Percentiles rank a stretch among this genome's conserved stretches.
phyloP scores from a whole-genome alignment of 495 filamentous ascomycete species.

The Aspergillus biplanus region DNA sequence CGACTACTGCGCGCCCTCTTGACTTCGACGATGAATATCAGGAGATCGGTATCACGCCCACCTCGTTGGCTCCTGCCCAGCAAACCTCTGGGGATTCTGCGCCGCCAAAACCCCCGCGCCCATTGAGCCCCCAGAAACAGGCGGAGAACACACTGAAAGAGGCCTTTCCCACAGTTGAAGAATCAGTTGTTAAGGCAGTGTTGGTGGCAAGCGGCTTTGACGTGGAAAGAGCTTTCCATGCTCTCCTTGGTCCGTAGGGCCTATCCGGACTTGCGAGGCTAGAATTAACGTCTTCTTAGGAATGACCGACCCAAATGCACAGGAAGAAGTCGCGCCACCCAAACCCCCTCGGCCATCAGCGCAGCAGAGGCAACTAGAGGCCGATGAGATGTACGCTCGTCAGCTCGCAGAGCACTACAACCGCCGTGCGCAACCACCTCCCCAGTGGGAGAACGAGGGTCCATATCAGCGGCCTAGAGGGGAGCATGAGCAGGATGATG shows the following conservation, averaged over 20 bases:
- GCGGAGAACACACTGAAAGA: conserved; percentile 89
- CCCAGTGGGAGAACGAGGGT: conserved; percentile 50
- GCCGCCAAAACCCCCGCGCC: conserved; percentile 88
- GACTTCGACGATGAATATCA: conserved; percentile 88
- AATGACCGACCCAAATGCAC: conserved; percentile 91
- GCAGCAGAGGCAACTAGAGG: conserved; percentile 77
- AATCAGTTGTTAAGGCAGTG: conserved; percentile 83
- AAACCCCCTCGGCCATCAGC: conserved; percentile 75
- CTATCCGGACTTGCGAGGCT: conserved; percentile 9
- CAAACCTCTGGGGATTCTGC: conserved; percentile 49
- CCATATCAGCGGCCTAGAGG: conserved; percentile 35
- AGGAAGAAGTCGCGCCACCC: conserved; percentile 67
- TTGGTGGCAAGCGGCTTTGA: conserved; percentile 81
- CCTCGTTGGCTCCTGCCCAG: conserved; percentile 40
- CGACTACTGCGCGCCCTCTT: conserved; percentile 78
- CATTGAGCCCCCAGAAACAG: conserved; percentile 76
- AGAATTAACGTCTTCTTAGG: conserved; percentile 49
- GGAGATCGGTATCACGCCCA: conserved; percentile 55
- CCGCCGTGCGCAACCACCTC: conserved; percentile 39
- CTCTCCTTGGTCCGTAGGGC: conserved; percentile 70
- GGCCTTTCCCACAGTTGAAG: conserved; percentile 87
- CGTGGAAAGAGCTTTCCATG: conserved; percentile 95
- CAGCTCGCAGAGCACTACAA: conserved; percentile 92
- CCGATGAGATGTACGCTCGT: conserved; percentile 91
- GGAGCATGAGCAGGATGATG: conserved; percentile 51